Evolutionary conservation across 371 early-diverging fungal species (phyloP).

Genomic region (Synchytrium microbalum): DNA sequence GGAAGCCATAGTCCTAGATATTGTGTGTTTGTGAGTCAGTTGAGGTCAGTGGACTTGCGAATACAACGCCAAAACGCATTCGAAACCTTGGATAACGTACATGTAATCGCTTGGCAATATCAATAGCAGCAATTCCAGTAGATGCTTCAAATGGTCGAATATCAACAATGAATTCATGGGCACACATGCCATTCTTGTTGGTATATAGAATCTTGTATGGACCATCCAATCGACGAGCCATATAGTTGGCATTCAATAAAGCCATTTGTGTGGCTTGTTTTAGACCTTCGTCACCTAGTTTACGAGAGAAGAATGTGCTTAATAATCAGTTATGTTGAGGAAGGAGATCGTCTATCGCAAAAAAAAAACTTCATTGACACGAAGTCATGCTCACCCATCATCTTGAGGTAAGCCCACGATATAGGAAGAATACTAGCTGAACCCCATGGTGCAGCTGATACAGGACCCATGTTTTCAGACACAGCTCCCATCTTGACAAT

Average conservation of each 20-base stretch:
- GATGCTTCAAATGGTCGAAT: conserved; percentile 69
- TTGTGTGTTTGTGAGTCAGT: background rate
- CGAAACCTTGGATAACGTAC: conserved; percentile 10
- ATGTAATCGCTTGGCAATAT: conserved; percentile 91
- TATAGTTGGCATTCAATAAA: conserved; percentile 95
- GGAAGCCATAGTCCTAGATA: conserved; percentile 91
- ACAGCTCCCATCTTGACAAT: conserved; percentile 51
- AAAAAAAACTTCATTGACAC: background rate
- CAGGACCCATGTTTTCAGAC: conserved; percentile 79
- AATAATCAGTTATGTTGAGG: background rate
- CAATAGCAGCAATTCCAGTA: conserved; percentile 85
- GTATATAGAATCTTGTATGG: conserved; percentile 87
- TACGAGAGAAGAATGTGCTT: background rate
- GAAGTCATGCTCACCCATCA: conserved; percentile 66
- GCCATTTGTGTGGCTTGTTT: conserved; percentile 79
- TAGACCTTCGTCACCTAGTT: conserved; percentile 58
- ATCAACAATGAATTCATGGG: conserved; percentile 97
- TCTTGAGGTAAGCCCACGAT: conserved; percentile 94
- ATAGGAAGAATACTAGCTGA: conserved; percentile 92
- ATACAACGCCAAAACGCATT: background rate
- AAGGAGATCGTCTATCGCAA: background rate
- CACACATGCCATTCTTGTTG: conserved; percentile 88
- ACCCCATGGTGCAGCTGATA: conserved; percentile 94
- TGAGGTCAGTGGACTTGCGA: background rate
- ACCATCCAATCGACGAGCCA: conserved; percentile 76